Evolutionary conservation across 768 basidiomycete species (phyloP), one percentile per base, ranked within the genome.

Genomic region (Lactifluus rugatus): DNA sequence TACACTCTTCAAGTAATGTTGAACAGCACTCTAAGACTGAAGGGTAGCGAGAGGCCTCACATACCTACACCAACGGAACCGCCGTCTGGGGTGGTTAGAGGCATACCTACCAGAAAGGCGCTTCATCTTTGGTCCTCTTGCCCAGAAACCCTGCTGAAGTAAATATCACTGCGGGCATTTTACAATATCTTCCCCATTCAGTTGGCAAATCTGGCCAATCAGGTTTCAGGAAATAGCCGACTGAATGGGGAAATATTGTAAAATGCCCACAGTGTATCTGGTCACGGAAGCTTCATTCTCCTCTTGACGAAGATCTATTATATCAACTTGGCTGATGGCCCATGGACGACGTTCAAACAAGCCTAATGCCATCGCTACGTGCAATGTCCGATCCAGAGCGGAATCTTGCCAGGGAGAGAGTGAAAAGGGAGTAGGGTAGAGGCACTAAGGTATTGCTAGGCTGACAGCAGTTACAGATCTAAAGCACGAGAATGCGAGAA

Each of bases 31-130:
- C 19, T 39, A 52, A 56, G 28, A 61, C 7, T 57, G 9, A 46
- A 7, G 16, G 28, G n/a, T 9, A 6, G 11, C 34, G 39, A 11
- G 26, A 58, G n/a, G 39, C 39, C 39, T 56, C 25, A 73, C 78
- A 70, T 64, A 85, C 84, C 77, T 17, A 66, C 61, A 16, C 66
- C 60, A 2, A 81, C 73, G 55, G 72, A 73, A 32, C 76, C 81
- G 14, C 87, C 87, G 62, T 89, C 87, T 0, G 74, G 73, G 6
- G 86, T 67, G 0, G 83, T 84, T 67, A 88, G 84, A 23, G 73
- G 68, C 62, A 79, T 66, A 2, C 76, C 85, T 86, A 88, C 73
- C 76, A 77, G 11, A 75, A 72, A 25, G 70, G 64, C 57, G 70
- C 69, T 13, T 68, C 64, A 17, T 68, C 63, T 37, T 64, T 53